Evolutionary conservation across 257 asterid species (phyloP).

Genomic region (Osmanthus fragrans): DNA sequence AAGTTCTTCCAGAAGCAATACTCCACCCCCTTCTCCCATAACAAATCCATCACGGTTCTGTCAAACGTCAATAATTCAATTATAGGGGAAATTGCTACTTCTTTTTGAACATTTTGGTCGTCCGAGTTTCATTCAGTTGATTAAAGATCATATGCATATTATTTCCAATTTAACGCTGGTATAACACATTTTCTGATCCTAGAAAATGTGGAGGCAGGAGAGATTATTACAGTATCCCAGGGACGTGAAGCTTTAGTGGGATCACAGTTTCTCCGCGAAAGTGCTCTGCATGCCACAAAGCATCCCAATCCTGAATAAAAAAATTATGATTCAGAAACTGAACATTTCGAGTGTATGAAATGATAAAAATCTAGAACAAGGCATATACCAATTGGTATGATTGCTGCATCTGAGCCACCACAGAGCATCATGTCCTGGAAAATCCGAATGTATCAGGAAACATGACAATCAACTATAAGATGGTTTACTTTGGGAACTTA

Average conservation of each 20-base stretch:
- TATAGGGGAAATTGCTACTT: constrained; percentile 10
- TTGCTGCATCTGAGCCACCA: constrained; percentile 95
- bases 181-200: neutral
- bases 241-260: constrained; percentile 64
- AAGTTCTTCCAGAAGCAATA: constrained; percentile 78
- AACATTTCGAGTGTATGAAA: constrained; percentile 18
- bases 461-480: constrained; percentile 5
- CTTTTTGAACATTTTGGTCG: neutral
- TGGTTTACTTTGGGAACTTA: no score
- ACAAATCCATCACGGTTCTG: constrained; percentile 66
- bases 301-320: constrained; percentile 67
- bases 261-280: constrained; percentile 54
- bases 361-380: constrained; percentile 18
- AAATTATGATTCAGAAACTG: constrained; percentile 20
- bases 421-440: constrained; percentile 95
- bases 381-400: constrained; percentile 80
- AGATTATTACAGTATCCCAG: constrained; percentile 67
- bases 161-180: constrained; percentile 23
- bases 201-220: constrained; percentile 1
- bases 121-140: constrained; percentile 10
- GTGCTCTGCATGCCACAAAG: constrained; percentile 60
- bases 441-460: constrained; percentile 30
- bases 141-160: constrained; percentile 11
- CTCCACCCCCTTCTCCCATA: constrained; percentile 65
- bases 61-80: constrained; percentile 25